phyloP scores from a whole-genome alignment of 345 rosid genomes.

The Eucalyptus melliodora region DNA sequence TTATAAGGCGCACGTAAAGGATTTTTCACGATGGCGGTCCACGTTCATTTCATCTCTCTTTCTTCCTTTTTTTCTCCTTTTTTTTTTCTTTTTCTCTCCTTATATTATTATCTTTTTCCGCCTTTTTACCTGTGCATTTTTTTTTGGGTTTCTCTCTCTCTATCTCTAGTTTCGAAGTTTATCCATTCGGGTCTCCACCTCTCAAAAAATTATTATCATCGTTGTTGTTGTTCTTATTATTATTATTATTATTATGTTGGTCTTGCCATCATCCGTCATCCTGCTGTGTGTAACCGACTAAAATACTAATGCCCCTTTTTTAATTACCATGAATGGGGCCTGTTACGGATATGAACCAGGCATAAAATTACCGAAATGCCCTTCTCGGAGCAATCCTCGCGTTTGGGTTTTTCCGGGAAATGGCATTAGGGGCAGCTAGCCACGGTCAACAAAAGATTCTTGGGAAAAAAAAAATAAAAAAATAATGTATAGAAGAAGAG shows the following conservation, averaged over 20 bases:
- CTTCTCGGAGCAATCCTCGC: neutral
- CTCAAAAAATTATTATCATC: fast-evolving
- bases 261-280: neutral
- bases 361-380: neutral
- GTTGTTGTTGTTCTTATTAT: no score
- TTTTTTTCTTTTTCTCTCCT: no score
- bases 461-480: neutral
- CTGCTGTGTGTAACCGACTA: neutral
- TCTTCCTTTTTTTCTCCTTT: fast-evolving
- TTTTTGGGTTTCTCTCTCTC: neutral
- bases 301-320: neutral
- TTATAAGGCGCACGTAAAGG: neutral
- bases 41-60: neutral
- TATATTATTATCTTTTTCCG: neutral
- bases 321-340: neutral
- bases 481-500: neutral
- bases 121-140: neutral
- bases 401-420: neutral
- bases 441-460: neutral
- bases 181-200: neutral
- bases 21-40: neutral
- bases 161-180: neutral
- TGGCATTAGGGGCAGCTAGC: neutral
- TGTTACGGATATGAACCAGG: neutral
- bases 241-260: neutral